Evolutionary conservation across 1,284 basidiomycete species (phyloP).

Genomic region (Cutaneotrichosporon sp.): DNA sequence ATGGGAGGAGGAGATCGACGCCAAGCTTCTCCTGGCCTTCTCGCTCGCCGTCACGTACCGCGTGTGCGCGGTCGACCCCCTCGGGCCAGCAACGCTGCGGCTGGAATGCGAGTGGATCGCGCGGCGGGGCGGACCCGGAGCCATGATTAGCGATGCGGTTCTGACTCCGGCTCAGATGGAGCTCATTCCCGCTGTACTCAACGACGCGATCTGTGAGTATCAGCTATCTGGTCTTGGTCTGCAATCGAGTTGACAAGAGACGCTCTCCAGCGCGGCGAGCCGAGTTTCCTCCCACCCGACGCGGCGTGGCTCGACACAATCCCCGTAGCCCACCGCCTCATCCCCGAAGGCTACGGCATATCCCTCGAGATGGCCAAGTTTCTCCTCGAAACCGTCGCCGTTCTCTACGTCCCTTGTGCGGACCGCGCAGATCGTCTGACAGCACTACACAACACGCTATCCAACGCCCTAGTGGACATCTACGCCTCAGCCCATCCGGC

Average conservation of each 20-base stretch:
- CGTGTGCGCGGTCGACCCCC: constrained; percentile 11
- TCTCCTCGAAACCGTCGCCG: constrained; percentile 9
- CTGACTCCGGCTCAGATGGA: constrained; percentile 9
- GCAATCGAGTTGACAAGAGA: background rate
- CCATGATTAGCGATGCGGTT: constrained; percentile 1
- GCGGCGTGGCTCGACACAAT: constrained; percentile 14
- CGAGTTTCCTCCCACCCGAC: constrained; percentile 11
- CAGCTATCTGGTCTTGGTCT: background rate
- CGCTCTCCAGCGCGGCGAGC: constrained; percentile 9
- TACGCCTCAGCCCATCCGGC: constrained; percentile 18
- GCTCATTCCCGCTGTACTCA: constrained; percentile 9
- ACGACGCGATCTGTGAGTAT: constrained; percentile 11
- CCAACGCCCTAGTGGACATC: constrained; percentile 14
- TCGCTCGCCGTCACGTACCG: constrained; percentile 13
- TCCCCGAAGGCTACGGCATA: constrained; percentile 18
- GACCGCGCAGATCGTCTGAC: constrained; percentile 2
- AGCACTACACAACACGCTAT: constrained; percentile 14
- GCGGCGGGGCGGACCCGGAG: background rate
- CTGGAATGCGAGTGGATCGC: constrained; percentile 14
- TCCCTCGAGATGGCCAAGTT: constrained; percentile 16
- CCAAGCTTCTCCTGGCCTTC: constrained; percentile 12
- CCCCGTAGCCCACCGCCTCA: constrained; percentile 6
- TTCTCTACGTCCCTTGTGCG: constrained; percentile 4
- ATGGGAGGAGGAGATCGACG: constrained; percentile 15
- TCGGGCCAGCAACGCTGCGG: constrained; percentile 4